Evolutionary conservation across 129 eudicot species (phyloP), one percentile per base, ranked within the genome.

Genomic region (Kitagawia praeruptora): DNA sequence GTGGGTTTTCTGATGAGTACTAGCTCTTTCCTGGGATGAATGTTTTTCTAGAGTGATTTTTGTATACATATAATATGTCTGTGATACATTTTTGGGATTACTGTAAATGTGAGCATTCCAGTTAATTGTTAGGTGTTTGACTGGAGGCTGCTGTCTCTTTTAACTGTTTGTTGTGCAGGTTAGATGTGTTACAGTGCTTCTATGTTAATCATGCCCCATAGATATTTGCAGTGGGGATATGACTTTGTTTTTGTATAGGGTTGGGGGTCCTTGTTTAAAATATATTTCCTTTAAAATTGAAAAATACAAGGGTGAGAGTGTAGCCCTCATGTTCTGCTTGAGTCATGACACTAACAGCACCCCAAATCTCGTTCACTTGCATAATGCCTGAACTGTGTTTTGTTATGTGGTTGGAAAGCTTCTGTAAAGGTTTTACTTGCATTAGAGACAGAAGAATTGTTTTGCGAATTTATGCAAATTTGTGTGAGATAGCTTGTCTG

Each of bases 341-440:
- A 51, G 58, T 16, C n/a, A 83, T 39, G 90, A 88, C 58, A 92
- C 92, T 42, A 92, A 89, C 79, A 87, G 89, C 81, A 83, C 75
- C 71, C 78, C 61, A 79, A 90, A 88, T 61, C 61, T 85, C 74
- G 90, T 87, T 67, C 90, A 85, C 61, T 77, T 61, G 75, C 87
- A 83, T 46, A 51, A 51, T 18, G 8, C 58, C n/a, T 51, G 58
- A 5, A 51, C n/a, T 51, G 58, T 51, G 54, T 51, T 28, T 37
- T 34, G 15, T 69, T 14, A 69, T 37, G 44, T 67, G 73, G 44
- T 15, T 31, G 41, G 27, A 31, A 37, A 38, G n/a, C 0, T 19
- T 2, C 1, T 9, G 4, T 4, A 34, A 34, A 34, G 37, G 37
- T 34, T 34, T 34, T 13, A 48, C 54, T 48, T 48, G 21, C 40